Conservation (phyloP, 139 green algal species). For the Deuterostichococcus epilithicus region DNA sequence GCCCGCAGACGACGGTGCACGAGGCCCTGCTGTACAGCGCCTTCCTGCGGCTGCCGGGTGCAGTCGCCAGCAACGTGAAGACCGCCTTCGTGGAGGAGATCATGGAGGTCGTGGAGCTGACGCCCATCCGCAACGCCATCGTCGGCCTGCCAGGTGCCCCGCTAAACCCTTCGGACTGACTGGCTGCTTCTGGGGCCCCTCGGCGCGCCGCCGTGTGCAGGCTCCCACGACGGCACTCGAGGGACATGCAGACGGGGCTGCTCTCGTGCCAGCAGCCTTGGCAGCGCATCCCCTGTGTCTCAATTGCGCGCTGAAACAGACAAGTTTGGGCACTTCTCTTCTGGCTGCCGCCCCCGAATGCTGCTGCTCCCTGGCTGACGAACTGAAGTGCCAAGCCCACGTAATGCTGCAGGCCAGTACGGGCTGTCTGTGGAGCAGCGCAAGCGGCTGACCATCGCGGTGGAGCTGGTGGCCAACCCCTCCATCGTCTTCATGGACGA, state of each 20-base stretch:
- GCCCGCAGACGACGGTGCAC: constrained; percentile 29
- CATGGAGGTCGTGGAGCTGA: constrained; percentile 57
- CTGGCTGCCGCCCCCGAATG: too few species aligned
- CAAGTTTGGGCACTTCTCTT: too few species aligned
- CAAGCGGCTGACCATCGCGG: constrained; percentile 67
- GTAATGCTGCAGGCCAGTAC: constrained; percentile 24
- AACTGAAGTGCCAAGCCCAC: too few species aligned
- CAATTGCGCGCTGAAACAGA: too few species aligned
- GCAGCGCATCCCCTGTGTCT: too few species aligned
- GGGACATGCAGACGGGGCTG: too few species aligned
- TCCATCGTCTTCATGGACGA: constrained; percentile 31
- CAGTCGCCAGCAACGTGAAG: neutral
- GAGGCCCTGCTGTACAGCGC: constrained; percentile 46
- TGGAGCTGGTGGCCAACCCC: constrained; percentile 75
- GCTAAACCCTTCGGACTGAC: too few species aligned
- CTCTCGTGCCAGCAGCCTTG: too few species aligned
- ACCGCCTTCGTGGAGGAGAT: constrained; percentile 18
- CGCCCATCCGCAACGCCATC: constrained; percentile 19
- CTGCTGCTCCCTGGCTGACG: too few species aligned
- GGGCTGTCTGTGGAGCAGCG: constrained; percentile 58
- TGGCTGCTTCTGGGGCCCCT: too few species aligned
- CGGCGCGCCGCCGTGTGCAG: too few species aligned
- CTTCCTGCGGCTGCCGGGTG: constrained; percentile 32
- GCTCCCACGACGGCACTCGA: too few species aligned
- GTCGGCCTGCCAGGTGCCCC: constrained; percentile 13